Conservation (phyloP, 1,284 basidiomycete species). For the Lignosus rhinocerotis region DNA sequence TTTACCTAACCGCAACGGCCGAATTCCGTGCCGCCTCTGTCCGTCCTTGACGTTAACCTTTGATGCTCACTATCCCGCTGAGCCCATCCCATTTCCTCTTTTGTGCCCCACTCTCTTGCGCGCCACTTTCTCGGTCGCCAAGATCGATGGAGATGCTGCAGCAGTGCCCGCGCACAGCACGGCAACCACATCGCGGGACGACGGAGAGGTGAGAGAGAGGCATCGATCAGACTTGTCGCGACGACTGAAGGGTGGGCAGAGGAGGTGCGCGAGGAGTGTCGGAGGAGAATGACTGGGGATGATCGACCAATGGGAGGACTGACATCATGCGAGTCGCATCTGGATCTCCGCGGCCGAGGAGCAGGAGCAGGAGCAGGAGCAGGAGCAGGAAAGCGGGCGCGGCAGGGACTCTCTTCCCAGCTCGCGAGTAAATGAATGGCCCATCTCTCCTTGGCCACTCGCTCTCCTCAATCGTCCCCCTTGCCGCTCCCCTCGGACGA, state of each 20-base stretch:
- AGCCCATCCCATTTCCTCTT: neutral
- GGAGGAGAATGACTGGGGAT: neutral
- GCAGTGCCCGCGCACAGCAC: too few relatives aligned
- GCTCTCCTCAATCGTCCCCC: neutral
- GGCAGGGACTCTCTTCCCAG: neutral
- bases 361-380: too few relatives aligned
- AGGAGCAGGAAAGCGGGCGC: too few relatives aligned
- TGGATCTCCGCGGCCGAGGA: slow-evolving; percentile 7
- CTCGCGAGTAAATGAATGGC: slow-evolving; percentile 3
- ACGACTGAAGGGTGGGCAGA: too few relatives aligned
- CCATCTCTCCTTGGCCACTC: neutral
- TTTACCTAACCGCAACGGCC: neutral
- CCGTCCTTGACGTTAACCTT: slow-evolving; percentile 2
- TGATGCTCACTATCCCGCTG: neutral
- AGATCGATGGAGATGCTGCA: neutral
- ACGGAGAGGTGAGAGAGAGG: too few relatives aligned
- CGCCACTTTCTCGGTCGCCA: neutral
- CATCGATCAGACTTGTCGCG: too few relatives aligned
- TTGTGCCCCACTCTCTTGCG: neutral
- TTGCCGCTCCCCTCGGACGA: slow-evolving; percentile 16
- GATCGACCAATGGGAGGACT: neutral
- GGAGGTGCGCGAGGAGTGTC: neutral
- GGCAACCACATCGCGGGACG: neutral
- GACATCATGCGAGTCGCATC: neutral
- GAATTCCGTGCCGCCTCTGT: neutral